Evolutionary conservation across 2,329 filamentous ascomycete species (phyloP).

Genomic region (Trichoderma sp.): DNA sequence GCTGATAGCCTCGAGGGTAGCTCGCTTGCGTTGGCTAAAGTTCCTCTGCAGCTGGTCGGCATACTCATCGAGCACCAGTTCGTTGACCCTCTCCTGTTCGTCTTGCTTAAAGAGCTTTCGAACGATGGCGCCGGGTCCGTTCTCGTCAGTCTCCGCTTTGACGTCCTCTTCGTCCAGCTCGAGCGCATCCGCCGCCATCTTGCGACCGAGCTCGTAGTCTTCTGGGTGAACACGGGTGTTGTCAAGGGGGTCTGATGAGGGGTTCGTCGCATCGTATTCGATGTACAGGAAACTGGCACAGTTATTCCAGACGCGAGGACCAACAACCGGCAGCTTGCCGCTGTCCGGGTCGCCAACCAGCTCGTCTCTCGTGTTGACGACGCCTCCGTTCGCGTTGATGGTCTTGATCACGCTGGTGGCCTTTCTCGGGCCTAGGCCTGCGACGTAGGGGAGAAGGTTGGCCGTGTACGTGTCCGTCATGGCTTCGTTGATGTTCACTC

Average conservation of each 20-base stretch:
- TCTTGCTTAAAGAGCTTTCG: constrained; percentile 94
- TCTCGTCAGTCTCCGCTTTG: constrained; percentile 88
- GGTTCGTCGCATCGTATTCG: constrained; percentile 79
- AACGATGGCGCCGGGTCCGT: constrained; percentile 86
- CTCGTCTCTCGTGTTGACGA: constrained; percentile 81
- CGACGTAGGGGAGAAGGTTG: constrained; percentile 86
- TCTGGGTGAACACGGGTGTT: constrained; percentile 97
- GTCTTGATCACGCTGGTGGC: constrained; percentile 73
- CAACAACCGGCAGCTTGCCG: constrained; percentile 76
- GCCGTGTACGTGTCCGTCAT: constrained; percentile 79
- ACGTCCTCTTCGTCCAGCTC: constrained; percentile 98
- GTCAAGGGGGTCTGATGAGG: constrained; percentile 86
- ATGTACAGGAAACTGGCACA: constrained; percentile 95
- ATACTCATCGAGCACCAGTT: constrained; percentile 94
- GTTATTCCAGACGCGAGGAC: constrained; percentile 91
- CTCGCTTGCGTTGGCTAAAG: constrained; percentile 91
- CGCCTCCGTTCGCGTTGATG: constrained; percentile 87
- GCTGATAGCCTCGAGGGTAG: constrained; percentile 93
- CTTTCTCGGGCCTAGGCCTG: constrained; percentile 89
- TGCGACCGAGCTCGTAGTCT: constrained; percentile 95
- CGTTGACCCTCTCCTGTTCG: constrained; percentile 91
- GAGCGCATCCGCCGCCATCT: constrained; percentile 96
- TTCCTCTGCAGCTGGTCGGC: constrained; percentile 92
- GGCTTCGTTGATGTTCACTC: constrained; percentile 93
- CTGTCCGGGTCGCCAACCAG: constrained; percentile 85